Evolutionary conservation across 805 yeast species (phyloP), one percentile per base, ranked within the genome.

Genomic region (Debaryomyces castellii): DNA sequence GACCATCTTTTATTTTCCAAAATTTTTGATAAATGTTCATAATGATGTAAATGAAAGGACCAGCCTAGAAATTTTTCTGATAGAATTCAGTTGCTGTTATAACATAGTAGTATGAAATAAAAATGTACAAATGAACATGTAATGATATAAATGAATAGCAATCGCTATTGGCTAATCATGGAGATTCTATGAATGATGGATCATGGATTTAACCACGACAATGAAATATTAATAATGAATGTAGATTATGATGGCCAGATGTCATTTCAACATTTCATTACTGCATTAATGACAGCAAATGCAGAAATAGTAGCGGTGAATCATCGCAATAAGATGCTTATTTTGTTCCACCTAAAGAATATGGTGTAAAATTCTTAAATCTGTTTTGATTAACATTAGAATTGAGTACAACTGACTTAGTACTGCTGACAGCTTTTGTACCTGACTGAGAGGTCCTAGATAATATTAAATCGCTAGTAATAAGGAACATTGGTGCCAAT

Each of bases 401-500:
- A 4, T 5, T 21, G 5, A 42, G 9, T 2, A 42, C 21, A 20
- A 36, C 20, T 3, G 40, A 25, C 16, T 25, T 35, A 2, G 45
- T 34, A 9, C 43, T 22, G n/a, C 39, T 23, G 1, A 44, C 50
- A 16, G 47, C 47, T n/a, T 46, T 49, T 3, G 46, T 20, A 1
- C 48, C 50, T 10, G 68, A 34, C 16, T 42, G 45, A 11, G 45
- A 54, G 40, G 55, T 59, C 40, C 51, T 54, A 17, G 63, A 45
- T 16, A 59, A 62, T 7, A 64, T 43, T 24, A 62, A 58, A 28
- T 64, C 69, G 7, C 63, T 55, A 4, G 64, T 58, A n/a, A 64
- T 46, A n/a, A 64, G 47, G 43, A 64, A 64, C n/a, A 60, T 52
- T 6, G 69, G 69, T 1, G 66, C 63, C 37, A 64, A 50, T 24